Percentiles rank a stretch among this genome's conserved stretches.
Conservation (phyloP, 345 rosid species). For the Corymbia maculata region DNA sequence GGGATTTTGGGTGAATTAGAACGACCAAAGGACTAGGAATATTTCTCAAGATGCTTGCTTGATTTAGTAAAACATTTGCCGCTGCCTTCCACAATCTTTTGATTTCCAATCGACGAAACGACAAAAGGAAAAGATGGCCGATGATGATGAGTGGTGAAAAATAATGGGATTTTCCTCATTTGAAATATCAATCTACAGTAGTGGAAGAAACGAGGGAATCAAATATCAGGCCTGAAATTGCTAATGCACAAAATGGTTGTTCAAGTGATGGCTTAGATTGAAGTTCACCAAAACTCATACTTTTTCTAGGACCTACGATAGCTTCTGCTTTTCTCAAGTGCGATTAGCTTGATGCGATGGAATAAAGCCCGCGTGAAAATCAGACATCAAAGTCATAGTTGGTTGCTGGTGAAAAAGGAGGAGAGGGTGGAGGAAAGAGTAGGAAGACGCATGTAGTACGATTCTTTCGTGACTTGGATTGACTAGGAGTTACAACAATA, state of each 20-base stretch:
- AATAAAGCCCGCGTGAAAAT: no score
- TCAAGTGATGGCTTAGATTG: not conserved
- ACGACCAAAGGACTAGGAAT: not conserved
- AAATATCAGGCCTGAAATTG: not conserved
- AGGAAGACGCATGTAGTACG: no score
- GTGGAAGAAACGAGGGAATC: not conserved
- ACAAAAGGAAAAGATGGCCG: not conserved
- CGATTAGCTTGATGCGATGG: no score
- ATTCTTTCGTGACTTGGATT: no score
- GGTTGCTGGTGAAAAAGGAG: no score
- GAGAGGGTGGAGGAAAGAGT: no score
- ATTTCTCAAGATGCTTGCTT: not conserved
- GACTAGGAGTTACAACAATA: no score
- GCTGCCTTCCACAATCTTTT: not conserved
- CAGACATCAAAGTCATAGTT: no score
- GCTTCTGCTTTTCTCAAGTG: no score
- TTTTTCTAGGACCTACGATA: no score
- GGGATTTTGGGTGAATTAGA: not conserved
- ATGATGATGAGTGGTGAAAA: not conserved
- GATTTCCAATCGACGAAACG: not conserved
- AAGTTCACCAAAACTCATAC: no score
- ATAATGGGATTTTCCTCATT: not conserved
- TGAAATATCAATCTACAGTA: not conserved
- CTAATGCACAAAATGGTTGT: not conserved
- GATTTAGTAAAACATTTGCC: not conserved